Evolutionary conservation across 2,329 filamentous ascomycete species (phyloP).

Genomic region (Shiraia sp.): DNA sequence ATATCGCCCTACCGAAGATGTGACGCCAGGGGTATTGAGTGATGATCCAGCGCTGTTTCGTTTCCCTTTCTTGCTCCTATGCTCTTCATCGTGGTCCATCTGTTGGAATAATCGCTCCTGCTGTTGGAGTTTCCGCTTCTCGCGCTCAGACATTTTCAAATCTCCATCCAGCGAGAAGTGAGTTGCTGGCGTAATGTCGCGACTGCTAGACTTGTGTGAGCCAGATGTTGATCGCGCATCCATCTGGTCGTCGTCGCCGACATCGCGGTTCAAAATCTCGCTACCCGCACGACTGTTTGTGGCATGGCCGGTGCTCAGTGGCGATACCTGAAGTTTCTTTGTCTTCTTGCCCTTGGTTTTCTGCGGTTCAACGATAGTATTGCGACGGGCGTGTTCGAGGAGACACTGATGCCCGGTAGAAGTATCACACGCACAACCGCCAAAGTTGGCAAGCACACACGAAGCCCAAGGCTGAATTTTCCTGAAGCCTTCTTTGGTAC

Average conservation of each 20-base stretch:
- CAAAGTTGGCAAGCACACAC: conserved; percentile 74
- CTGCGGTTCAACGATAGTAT: conserved; percentile 31
- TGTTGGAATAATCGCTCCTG: conserved; percentile 66
- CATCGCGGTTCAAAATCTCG: conserved; percentile 55
- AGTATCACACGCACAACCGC: conserved; percentile 73
- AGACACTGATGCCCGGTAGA: conserved; percentile 42
- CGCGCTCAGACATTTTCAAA: conserved; percentile 62
- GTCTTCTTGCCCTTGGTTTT: conserved; percentile 55
- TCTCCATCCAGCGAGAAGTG: conserved; percentile 53
- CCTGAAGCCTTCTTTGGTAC: conserved; percentile 62
- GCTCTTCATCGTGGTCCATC: conserved; percentile 61
- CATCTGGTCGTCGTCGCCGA: conserved; percentile 59
- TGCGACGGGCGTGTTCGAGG: conserved; percentile 41
- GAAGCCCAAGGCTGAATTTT: conserved; percentile 69
- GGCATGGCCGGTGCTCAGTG: conserved; percentile 56
- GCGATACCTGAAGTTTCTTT: conserved; percentile 57
- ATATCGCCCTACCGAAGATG: conserved; percentile 45
- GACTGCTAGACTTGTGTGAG: conserved; percentile 60
- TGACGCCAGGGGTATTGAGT: conserved; percentile 55
- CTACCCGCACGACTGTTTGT: conserved; percentile 64
- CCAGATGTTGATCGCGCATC: conserved; percentile 63
- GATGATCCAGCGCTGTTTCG: conserved; percentile 59
- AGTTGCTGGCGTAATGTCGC: conserved; percentile 63
- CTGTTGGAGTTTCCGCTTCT: conserved; percentile 65
- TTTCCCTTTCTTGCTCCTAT: conserved; percentile 59